Conservation (phyloP, 1,284 basidiomycete species). For the Cutaneotrichosporon sp. region DNA sequence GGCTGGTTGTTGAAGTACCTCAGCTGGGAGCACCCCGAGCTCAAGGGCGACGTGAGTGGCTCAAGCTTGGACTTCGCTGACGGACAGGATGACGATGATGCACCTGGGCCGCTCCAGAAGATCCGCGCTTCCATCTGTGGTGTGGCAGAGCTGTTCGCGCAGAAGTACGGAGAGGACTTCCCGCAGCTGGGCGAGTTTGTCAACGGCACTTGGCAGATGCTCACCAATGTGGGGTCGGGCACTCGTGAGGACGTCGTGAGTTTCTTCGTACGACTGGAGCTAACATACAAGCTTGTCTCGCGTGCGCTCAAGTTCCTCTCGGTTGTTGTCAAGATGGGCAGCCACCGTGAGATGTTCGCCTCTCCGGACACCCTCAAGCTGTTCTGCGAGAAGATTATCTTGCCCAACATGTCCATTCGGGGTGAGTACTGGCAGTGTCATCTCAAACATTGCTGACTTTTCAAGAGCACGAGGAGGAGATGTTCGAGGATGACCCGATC, state of each 20-base stretch:
- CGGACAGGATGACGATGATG: conserved; percentile 77
- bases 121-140: conserved; percentile 90
- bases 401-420: conserved; percentile 87
- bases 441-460: conserved; percentile 12
- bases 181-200: conserved; percentile 79
- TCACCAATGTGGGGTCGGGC: conserved; percentile 66
- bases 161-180: conserved; percentile 88
- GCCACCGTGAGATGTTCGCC: conserved; percentile 67
- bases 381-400: conserved; percentile 84
- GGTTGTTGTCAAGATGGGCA: conserved; percentile 82
- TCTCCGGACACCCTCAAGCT: conserved; percentile 72
- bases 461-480: conserved; percentile 81
- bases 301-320: conserved; percentile 91
- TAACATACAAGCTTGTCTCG: conserved; percentile 70
- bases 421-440: conserved; percentile 48
- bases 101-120: conserved; percentile 78
- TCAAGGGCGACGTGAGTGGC: conserved; percentile 68
- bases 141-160: conserved; percentile 88
- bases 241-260: conserved; percentile 73
- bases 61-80: conserved; percentile 12
- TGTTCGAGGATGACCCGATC: conserved; percentile 96
- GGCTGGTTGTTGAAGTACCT: conserved; percentile 76
- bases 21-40: conserved; percentile 70
- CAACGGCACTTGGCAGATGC: conserved; percentile 88
- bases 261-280: conserved; percentile 18